A percentile compares a stretch with the other conserved stretches of the same genome.
phyloP scores from a whole-genome alignment of 1,284 basidiomycete species.

The Peniophora sp. region DNA sequence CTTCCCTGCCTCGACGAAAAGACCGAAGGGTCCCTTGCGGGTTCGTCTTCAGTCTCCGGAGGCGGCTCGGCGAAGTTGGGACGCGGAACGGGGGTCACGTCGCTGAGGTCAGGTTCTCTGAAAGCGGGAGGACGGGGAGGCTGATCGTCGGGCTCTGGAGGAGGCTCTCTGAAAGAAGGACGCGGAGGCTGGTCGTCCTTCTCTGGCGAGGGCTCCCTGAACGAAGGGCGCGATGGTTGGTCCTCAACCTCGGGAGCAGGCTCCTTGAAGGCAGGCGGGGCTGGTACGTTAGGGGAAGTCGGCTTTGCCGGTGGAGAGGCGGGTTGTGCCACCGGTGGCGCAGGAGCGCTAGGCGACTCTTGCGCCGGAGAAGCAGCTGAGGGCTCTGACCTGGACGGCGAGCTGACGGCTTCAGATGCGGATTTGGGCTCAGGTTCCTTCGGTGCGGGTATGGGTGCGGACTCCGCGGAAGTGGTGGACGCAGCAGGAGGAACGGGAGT shows the following conservation, averaged over 20 bases:
- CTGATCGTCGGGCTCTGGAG: constrained; percentile 24
- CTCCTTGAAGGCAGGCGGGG: constrained; percentile 25
- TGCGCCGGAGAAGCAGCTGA: background rate
- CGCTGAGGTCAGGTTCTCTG: constrained; percentile 9
- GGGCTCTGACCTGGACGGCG: constrained; percentile 1
- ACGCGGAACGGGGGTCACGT: constrained; percentile 18
- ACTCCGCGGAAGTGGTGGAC: constrained; percentile 17
- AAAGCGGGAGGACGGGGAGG: constrained; percentile 15
- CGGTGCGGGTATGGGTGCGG: constrained; percentile 20
- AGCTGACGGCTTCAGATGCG: background rate
- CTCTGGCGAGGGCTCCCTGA: constrained; percentile 14
- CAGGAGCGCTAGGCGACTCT: constrained; percentile 1
- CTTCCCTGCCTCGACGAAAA: constrained; percentile 18
- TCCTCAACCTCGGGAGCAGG: constrained; percentile 29
- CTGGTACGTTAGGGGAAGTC: background rate
- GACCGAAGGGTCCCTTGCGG: constrained; percentile 11
- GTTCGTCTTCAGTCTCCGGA: constrained; percentile 20
- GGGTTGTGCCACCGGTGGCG: constrained; percentile 7
- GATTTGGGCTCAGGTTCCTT: constrained; percentile 9
- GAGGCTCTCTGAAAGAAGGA: constrained; percentile 44
- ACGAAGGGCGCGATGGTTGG: constrained; percentile 4
- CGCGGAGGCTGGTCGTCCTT: constrained; percentile 29
- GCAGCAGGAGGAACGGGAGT: constrained; percentile 9
- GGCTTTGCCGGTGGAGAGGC: too few species aligned
- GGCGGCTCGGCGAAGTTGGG: constrained; percentile 38